Conservation (phyloP, 257 asterid species). For the Fraxinus anomala region DNA sequence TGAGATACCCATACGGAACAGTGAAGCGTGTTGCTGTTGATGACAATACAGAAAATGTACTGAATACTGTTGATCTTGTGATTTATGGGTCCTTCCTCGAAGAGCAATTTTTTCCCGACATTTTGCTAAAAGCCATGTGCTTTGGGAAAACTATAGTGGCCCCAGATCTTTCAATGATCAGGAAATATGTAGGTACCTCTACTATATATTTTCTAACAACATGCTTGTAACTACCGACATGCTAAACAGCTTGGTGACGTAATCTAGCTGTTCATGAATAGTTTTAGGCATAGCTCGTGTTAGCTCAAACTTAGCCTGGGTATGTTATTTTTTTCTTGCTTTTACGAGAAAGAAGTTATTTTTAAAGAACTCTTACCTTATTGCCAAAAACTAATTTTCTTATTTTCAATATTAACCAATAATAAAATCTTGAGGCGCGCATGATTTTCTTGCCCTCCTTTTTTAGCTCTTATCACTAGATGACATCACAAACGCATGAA, state of each 20-base stretch:
- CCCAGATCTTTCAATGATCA: constrained; percentile 69
- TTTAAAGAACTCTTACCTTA: neutral
- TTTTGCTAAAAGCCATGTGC: constrained; percentile 86
- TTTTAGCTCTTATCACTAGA: neutral
- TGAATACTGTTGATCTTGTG: constrained; percentile 65
- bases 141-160: constrained; percentile 77
- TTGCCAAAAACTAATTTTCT: neutral
- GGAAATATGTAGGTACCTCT: constrained; percentile 67
- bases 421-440: neutral
- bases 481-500: neutral
- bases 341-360: neutral
- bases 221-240: neutral
- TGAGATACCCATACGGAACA: constrained; percentile 70
- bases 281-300: neutral
- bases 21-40: constrained; percentile 57
- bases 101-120: constrained; percentile 69
- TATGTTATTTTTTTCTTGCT: neutral
- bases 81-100: constrained; percentile 86
- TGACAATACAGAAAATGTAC: constrained; percentile 45
- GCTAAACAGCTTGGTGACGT: neutral
- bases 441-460: neutral
- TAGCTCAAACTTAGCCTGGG: neutral
- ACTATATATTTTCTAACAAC: constrained; percentile 19
- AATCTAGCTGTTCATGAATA: neutral
- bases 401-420: neutral